Evolutionary conservation across 768 basidiomycete species (phyloP), one percentile per base, ranked within the genome.

Genomic region (Strobilomyces confusus): DNA sequence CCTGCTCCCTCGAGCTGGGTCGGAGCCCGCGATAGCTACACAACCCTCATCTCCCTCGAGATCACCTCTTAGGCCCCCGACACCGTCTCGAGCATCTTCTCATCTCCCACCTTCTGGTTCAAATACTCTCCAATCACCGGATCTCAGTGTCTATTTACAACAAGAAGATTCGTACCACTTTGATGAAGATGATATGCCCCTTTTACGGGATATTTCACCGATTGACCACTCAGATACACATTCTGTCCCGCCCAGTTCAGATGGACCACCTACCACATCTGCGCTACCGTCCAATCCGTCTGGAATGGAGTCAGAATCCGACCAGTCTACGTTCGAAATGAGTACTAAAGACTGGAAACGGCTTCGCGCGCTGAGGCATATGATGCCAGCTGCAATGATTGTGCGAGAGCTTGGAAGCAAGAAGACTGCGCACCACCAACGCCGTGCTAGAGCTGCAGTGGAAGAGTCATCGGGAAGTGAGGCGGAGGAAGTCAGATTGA

Each of bases 301-400:
- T 0, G 58, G 43, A 30, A 30, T 48, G 14, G 51, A 58, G 2
- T 61, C 63, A 4, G 59, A 61, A n/a, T 69, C 59, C 19, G 62
- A 60, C 40, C 50, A 55, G 20, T 42, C 59, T 9, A 25, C 51
- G 12, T 4, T 40, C 8, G 51, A 53, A 42, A 62, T 73, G 60
- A 67, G 22, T 43, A 56, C 61, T 25, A 64, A 58, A 55, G 71
- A 75, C 30, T 67, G 67, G 48, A 75, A 71, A 61, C 59, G 65
- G 29, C 47, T 72, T 29, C 77, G 74, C 33, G 73, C 62, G 5
- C 68, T 83, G 17, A 62, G 55, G 34, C 76, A 72, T 15, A 77
- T 87, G 77, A 71, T 83, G 71, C 84, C 84, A 5, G 72, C 72
- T 12, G 75, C 75, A 45, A 78, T 85, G 77, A 65, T 81, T 43